Evolutionary conservation across 1,284 basidiomycete genomes (phyloP), one percentile per base, ranked within the genome.

Genomic region (Ganoderma sinense): DNA sequence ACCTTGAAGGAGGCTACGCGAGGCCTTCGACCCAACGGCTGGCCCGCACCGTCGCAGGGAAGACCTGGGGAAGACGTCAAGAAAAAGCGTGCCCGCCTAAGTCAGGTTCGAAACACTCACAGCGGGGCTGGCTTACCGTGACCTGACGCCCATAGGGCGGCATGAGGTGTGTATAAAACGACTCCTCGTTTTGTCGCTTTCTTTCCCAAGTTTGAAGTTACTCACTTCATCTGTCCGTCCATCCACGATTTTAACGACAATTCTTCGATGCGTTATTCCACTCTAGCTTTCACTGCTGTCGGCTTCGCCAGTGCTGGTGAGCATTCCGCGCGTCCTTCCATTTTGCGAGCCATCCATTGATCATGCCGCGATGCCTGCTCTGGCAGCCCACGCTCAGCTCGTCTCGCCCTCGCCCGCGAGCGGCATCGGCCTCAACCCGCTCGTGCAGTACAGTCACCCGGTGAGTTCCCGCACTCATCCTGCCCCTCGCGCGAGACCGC

Each of bases 371-470:
- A 33, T 11, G 14, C 39, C 13, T 3, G 33, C 58, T 59, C 40
- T 39, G 14, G 39, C n/a, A 61, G 59, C 39, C 23, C 36, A 10
- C 40, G 59, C 59, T 1, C 59, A 61, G 59, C 59, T 61, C 59
- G 29, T 29, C 8, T 40, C 36, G 6, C 59, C 59, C 11, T 40
- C 39, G 5, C 59, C 59, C 14, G 36, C n/a, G 1, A 41, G 39
- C 39, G 39, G 39, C 39, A 61, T 61, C 18, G 59, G 59, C 40
- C 26, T 61, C 8, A 61, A 61, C 59, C 59, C 59, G 5, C 59
- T 61, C n/a, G 59, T 61, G 14, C 59, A 61, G 39, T 61, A 61
- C 39, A 41, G 39, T 6, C 59, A 16, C 14, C 59, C 39, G 14
- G 59, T 61, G 23, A 41, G 59, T 61, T 5, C 39, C 3, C 18